These are phyloP conservation scores for Ophiosphaerella korrae DNA, from an alignment of 2,329 filamentous ascomycete genomes.

Conservation along the genomic window DNA sequence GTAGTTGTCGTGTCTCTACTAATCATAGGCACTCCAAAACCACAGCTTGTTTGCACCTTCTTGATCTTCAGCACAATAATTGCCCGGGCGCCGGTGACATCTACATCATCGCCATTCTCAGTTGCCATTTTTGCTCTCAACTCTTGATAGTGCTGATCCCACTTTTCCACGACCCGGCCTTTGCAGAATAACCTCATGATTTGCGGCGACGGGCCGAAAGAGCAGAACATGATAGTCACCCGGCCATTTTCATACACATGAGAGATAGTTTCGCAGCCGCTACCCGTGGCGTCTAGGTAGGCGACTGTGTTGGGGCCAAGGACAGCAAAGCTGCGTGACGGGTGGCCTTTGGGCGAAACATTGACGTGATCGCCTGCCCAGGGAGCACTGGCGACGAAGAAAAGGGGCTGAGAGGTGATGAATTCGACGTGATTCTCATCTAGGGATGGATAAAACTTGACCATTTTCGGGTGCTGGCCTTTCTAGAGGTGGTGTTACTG, in stretches of 20 bases:
- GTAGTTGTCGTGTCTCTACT: constrained; percentile 1
- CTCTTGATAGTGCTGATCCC: constrained; percentile 49
- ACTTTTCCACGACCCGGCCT: constrained; percentile 65
- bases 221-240: constrained; percentile 75
- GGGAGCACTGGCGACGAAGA: constrained; percentile 76
- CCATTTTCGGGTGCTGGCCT: constrained; percentile 52
- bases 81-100: constrained; percentile 50
- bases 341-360: constrained; percentile 74
- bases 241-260: constrained; percentile 79
- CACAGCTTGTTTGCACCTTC: constrained; percentile 69
- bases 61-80: constrained; percentile 67
- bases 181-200: constrained; percentile 70
- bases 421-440: constrained; percentile 63
- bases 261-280: constrained; percentile 75
- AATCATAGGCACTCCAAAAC: constrained; percentile 66
- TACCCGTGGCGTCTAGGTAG: constrained; percentile 77
- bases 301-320: constrained; percentile 64
- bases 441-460: constrained; percentile 63
- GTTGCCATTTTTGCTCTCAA: constrained; percentile 51
- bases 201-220: constrained; percentile 63
- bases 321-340: constrained; percentile 66
- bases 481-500: no score
- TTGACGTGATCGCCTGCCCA: constrained; percentile 73
- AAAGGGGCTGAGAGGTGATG: constrained; percentile 71
- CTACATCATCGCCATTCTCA: constrained; percentile 31